A percentile compares a stretch with the other conserved stretches of the same genome.
Conservation (phyloP, 2,329 filamentous ascomycete species). For the Pyricularia grisea region DNA sequence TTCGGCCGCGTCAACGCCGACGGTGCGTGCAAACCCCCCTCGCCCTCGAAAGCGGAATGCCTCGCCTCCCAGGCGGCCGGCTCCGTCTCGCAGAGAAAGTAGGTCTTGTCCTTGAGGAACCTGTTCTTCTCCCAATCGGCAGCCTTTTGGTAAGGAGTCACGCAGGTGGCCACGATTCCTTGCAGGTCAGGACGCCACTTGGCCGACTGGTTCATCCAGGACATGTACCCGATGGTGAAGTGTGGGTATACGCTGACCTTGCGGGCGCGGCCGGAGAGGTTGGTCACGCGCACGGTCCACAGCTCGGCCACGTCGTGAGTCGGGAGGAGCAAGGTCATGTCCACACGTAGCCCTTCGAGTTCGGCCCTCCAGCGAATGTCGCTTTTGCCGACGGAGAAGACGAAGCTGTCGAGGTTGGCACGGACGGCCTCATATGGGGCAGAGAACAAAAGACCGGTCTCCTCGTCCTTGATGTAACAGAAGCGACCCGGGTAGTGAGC, state of each 20-base stretch:
- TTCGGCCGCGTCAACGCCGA: slow-evolving; percentile 25
- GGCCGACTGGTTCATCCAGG: slow-evolving; percentile 52
- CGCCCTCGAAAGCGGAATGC: slow-evolving; percentile 43
- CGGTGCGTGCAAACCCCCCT: slow-evolving; percentile 43
- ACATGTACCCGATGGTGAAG: slow-evolving; percentile 51
- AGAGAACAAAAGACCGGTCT: slow-evolving; percentile 37
- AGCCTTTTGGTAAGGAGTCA: slow-evolving; percentile 48
- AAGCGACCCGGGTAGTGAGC: slow-evolving; percentile 49
- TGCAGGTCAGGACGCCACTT: slow-evolving; percentile 38
- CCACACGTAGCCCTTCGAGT: slow-evolving; percentile 37
- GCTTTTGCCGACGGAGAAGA: slow-evolving; percentile 45
- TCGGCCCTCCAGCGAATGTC: slow-evolving; percentile 45
- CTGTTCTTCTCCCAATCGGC: slow-evolving; percentile 49
- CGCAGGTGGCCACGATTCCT: slow-evolving; percentile 40
- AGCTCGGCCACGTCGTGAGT: slow-evolving; percentile 46
- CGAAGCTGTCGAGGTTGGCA: slow-evolving; percentile 33
- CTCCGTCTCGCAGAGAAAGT: slow-evolving; percentile 41
- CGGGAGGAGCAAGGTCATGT: slow-evolving; percentile 41
- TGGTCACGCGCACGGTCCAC: slow-evolving; percentile 43
- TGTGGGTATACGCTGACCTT: slow-evolving; percentile 45
- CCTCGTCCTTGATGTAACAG: slow-evolving; percentile 45
- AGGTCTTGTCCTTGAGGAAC: slow-evolving; percentile 44
- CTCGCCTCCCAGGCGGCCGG: slow-evolving; percentile 43
- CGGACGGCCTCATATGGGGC: slow-evolving; percentile 47
- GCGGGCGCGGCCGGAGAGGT: slow-evolving; percentile 32